Base-by-base conservation (phyloP, 2,329 filamentous ascomycete species). In the Ophiostoma piceae region DNA sequence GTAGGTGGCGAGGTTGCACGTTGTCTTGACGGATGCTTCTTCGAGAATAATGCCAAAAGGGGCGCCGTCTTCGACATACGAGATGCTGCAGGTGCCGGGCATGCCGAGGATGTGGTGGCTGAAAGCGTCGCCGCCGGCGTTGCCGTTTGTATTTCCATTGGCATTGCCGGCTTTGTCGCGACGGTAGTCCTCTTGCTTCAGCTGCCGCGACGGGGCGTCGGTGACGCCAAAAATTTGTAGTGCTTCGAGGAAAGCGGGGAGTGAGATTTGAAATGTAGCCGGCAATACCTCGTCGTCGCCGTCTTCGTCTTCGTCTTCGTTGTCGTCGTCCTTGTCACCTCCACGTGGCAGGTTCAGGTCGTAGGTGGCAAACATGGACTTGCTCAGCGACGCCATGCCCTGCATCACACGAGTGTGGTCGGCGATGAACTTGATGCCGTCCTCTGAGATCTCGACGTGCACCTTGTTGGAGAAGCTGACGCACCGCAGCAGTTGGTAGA, bases 221-320 rank as follows among this genome's bases (percentile, higher is more conserved):
- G 94, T 87, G n/a, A 94, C 88, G 67, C 92, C 92, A 76, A 99
- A 96, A 67, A 99, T 98, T 76, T 97, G 94, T 8, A 99, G 84
- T 0, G 94, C 96, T 80, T 98, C 95, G 68, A 99, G 87, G 2
- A 99, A 85, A 22, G 94, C 92, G 4, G 90, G 85, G 9, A 99
- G 86, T 1, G 93, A 95, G 73, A 98, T 90, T 77, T 96, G 90
- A 77, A 99, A 99, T 68, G 85, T 87, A 2, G 68, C 43, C 8
- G 92, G 84, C 3, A 82, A 78, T 0, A 77, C 71, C 0, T 78
- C 76, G 22, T 79, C 79, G 4, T 80, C 80, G 26, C 82, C 80
- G 16, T 80, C 77, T 12, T 77, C 77, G 6, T 71, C 71, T 1
- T 78, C 75, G 14, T 79, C 79, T 5, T 80, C 79, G 35, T 81